Percentiles rank a stretch among this genome's conserved stretches.
Conservation (phyloP, 441 rosid species). For the Daphne laureola region DNA sequence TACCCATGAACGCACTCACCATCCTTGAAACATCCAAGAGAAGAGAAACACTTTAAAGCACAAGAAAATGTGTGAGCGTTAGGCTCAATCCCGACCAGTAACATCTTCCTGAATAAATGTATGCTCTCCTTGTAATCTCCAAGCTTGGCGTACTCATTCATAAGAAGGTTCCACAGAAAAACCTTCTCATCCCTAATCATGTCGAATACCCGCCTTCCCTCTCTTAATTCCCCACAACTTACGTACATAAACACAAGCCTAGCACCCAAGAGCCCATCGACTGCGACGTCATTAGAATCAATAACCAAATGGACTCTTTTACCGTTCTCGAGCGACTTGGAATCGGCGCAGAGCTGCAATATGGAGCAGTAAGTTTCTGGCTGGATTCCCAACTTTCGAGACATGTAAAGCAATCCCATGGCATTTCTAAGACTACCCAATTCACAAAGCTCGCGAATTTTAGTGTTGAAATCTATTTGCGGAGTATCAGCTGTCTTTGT, state of each 20-base stretch:
- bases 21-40: constrained; percentile 28
- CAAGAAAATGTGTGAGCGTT: constrained; percentile 48
- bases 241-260: constrained; percentile 63
- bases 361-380: constrained; percentile 36
- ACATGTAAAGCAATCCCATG: constrained; percentile 34
- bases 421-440: constrained; percentile 33
- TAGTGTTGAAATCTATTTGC: constrained; percentile 22
- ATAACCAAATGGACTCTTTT: constrained; percentile 46
- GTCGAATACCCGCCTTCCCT: constrained; percentile 47
- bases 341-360: constrained; percentile 58
- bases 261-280: constrained; percentile 46
- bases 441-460: constrained; percentile 31
- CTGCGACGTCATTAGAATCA: constrained; percentile 23
- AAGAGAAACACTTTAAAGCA: constrained; percentile 50
- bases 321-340: constrained; percentile 35
- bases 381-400: constrained; percentile 28
- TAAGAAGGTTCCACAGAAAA: constrained; percentile 57
- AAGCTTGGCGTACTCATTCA: constrained; percentile 44
- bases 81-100: constrained; percentile 33
- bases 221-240: constrained; percentile 44
- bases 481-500: constrained; percentile 17
- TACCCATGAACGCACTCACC: constrained; percentile 59
- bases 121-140: constrained; percentile 42
- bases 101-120: constrained; percentile 40
- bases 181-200: constrained; percentile 38